Conservation (phyloP, 139 green algal species). For the Volvox africanus region DNA sequence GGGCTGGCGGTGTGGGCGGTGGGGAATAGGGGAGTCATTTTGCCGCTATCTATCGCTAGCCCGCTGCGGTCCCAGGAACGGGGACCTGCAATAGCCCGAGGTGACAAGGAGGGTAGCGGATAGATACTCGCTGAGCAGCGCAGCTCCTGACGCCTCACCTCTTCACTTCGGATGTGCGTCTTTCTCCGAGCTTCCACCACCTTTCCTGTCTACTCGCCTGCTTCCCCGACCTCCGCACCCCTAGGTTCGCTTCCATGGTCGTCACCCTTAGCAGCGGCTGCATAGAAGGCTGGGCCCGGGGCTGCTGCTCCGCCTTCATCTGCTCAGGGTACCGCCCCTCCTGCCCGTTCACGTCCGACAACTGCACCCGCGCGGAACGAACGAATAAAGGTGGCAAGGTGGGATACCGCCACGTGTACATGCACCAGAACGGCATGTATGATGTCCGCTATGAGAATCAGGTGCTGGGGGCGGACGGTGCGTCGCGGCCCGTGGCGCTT, state of each 20-base stretch:
- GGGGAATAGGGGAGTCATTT: neutral
- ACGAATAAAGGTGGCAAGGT: neutral
- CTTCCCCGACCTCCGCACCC: neutral
- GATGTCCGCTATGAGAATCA: constrained; percentile 28
- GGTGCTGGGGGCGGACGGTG: neutral
- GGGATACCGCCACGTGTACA: neutral
- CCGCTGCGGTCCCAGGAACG: no score
- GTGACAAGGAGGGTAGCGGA: no score
- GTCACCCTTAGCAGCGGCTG: constrained; percentile 45
- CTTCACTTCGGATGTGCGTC: no score
- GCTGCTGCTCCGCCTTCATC: constrained; percentile 41
- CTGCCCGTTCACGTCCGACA: constrained; percentile 32
- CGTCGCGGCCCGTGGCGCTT: neutral
- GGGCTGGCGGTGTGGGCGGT: neutral
- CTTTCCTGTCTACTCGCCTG: neutral
- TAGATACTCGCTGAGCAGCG: no score
- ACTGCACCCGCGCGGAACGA: neutral
- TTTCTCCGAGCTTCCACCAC: no score
- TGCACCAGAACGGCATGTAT: constrained; percentile 16
- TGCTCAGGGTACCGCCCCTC: neutral
- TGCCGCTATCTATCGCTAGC: neutral
- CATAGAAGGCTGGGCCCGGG: constrained; percentile 21
- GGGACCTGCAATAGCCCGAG: no score
- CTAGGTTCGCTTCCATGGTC: constrained; percentile 19
- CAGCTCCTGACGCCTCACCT: no score